Percentiles rank a stretch among this genome's conserved stretches.
Conservation (phyloP, 345 rosid genomes). For the Clarkia xantiana region DNA sequence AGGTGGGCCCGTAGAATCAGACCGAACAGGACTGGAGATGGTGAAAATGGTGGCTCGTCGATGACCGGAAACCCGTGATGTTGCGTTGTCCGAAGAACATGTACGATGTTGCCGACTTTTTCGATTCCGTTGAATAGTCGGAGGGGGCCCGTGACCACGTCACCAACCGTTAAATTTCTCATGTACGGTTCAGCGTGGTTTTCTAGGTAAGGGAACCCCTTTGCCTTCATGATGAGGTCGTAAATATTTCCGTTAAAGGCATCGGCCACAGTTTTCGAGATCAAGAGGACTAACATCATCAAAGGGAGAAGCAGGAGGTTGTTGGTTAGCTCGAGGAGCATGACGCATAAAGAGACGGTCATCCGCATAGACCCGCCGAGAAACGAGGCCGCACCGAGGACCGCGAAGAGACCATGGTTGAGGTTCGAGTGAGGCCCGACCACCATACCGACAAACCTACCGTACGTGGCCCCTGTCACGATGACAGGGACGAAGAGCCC, state of each 20-base stretch:
- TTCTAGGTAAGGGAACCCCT: conserved; percentile 80
- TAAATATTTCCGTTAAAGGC: conserved; percentile 69
- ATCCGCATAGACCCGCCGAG: conserved; percentile 93
- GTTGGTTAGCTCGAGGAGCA: conserved; percentile 77
- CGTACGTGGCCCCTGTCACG: conserved; percentile 81
- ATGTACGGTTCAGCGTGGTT: conserved; percentile 76
- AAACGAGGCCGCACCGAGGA: conserved; percentile 84
- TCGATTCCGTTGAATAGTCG: conserved; percentile 57
- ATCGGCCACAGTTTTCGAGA: conserved; percentile 91
- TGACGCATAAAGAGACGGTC: conserved; percentile 83
- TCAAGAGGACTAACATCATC: conserved; percentile 87
- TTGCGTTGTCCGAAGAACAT: conserved; percentile 49
- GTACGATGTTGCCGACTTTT: conserved; percentile 60
- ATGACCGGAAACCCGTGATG: conserved; percentile 83
- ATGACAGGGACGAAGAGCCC: conserved; percentile 91
- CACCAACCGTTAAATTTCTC: conserved; percentile 78
- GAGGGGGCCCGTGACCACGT: conserved; percentile 77
- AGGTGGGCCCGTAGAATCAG: conserved; percentile 76
- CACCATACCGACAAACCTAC: conserved; percentile 73
- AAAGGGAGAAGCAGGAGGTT: conserved; percentile 71
- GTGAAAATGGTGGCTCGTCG: conserved; percentile 40
- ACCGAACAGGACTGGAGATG: conserved; percentile 45
- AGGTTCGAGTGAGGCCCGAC: conserved; percentile 42
- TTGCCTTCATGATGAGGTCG: conserved; percentile 75
- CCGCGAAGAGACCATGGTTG: conserved; percentile 77